Evolutionary conservation across 2,329 filamentous ascomycete genomes (phyloP).

Genomic region (Colletotrichum viniferum): DNA sequence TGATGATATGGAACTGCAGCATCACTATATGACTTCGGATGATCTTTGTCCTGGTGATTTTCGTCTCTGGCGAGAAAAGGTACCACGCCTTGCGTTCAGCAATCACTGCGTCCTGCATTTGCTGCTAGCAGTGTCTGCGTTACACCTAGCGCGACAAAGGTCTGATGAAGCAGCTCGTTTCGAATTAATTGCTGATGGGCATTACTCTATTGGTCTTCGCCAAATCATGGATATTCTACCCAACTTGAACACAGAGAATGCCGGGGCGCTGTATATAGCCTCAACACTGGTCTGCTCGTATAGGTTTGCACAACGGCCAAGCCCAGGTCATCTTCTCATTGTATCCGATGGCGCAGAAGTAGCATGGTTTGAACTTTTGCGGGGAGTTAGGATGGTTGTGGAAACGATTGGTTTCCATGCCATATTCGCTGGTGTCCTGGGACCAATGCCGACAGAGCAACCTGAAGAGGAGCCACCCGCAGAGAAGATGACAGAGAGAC

Average conservation of each 20-base stretch:
- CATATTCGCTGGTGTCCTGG: constrained; percentile 19
- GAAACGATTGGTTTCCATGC: constrained; percentile 13
- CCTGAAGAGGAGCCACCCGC: neutral
- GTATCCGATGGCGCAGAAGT: constrained; percentile 21
- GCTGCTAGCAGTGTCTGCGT: constrained; percentile 8
- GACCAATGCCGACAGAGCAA: neutral
- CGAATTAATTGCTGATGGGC: constrained; percentile 12
- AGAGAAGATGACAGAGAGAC: neutral
- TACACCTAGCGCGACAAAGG: neutral
- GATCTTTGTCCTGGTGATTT: neutral
- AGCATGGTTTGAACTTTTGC: constrained; percentile 21
- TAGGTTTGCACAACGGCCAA: constrained; percentile 13
- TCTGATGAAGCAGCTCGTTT: neutral
- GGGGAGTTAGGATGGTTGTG: constrained; percentile 24
- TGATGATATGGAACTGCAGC: constrained; percentile 11
- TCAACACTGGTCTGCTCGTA: constrained; percentile 9
- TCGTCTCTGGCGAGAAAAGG: constrained; percentile 12
- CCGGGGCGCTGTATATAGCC: constrained; percentile 16
- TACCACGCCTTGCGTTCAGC: constrained; percentile 14
- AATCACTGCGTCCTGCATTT: constrained; percentile 16
- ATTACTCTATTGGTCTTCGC: constrained; percentile 8
- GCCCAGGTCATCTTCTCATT: constrained; percentile 21
- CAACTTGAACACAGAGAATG: constrained; percentile 8
- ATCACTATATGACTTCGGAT: constrained; percentile 8
- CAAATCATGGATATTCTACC: constrained; percentile 15